Conservation (phyloP, 2,329 filamentous ascomycete species). For the Myriosclerotinia scirpicola region DNA sequence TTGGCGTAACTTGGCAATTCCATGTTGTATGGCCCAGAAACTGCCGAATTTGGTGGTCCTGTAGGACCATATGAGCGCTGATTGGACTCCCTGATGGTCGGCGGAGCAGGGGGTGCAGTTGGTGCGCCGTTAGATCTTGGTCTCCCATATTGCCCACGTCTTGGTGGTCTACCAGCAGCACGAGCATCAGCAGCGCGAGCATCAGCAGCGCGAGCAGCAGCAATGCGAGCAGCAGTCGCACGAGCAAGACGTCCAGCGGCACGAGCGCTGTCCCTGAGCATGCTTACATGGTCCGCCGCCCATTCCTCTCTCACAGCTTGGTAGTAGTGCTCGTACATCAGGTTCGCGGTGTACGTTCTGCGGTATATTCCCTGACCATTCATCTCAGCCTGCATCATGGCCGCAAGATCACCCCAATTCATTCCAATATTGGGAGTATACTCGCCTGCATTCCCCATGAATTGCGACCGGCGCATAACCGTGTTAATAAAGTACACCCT, state of each 20-base stretch:
- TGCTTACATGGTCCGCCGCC: neutral
- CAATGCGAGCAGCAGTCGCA: neutral
- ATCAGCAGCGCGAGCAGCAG: neutral
- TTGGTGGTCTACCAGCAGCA: neutral
- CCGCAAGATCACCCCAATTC: slow-evolving; percentile 16
- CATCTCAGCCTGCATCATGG: slow-evolving; percentile 25
- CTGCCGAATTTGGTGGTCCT: neutral
- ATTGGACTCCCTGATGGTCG: neutral
- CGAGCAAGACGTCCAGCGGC: neutral
- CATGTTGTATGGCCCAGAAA: too few species aligned
- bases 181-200: neutral
- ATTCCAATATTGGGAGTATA: neutral
- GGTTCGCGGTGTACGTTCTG: slow-evolving; percentile 16
- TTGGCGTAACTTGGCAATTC: neutral
- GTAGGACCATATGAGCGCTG: too few species aligned
- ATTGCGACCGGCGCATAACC: slow-evolving; percentile 18
- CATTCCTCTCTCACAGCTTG: slow-evolving; percentile 23
- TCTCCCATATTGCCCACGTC: neutral
- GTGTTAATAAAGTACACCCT: slow-evolving; percentile 21
- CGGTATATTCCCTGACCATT: neutral
- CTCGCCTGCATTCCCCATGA: slow-evolving; percentile 8
- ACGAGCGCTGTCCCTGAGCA: neutral
- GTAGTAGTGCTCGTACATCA: slow-evolving; percentile 28
- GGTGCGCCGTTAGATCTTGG: too few species aligned
- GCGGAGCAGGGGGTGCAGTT: neutral